These are phyloP conservation scores for Russula olivacea DNA, from an alignment of 768 basidiomycete genomes.

Conservation along the genomic window DNA sequence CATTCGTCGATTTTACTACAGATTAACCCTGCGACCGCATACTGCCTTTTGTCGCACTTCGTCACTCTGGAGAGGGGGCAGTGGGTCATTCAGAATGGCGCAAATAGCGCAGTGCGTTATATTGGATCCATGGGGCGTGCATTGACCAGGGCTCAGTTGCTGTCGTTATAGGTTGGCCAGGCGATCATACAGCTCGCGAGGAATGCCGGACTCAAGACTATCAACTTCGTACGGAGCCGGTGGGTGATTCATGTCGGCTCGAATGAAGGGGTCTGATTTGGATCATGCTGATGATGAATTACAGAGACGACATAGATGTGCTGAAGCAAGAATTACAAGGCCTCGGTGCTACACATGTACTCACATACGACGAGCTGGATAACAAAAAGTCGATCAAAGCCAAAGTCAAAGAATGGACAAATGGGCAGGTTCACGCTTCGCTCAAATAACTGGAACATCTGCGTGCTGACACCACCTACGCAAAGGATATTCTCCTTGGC, in stretches of 20 bases:
- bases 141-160: background rate
- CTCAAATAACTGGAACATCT: background rate
- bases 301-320: constrained; percentile 48
- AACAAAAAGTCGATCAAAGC: constrained; percentile 46
- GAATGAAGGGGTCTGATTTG: background rate
- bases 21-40: constrained; percentile 83
- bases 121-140: background rate
- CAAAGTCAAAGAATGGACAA: constrained; percentile 58
- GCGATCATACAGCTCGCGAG: constrained; percentile 84
- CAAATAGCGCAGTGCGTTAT: constrained; percentile 67
- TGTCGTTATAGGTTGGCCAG: constrained; percentile 58
- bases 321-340: constrained; percentile 46
- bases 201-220: constrained; percentile 60
- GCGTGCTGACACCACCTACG: background rate
- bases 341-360: constrained; percentile 71
- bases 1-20: constrained; percentile 27
- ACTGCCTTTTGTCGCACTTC: constrained; percentile 74
- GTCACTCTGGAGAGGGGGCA: constrained; percentile 58
- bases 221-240: constrained; percentile 78
- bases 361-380: constrained; percentile 68
- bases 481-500: constrained; percentile 40
- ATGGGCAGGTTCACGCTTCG: constrained; percentile 47
- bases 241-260: constrained; percentile 29
- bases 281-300: background rate
- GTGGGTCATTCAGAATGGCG: constrained; percentile 83